Evolutionary conservation across 768 basidiomycete species (phyloP).

Genomic region (Mycena galericulata): DNA sequence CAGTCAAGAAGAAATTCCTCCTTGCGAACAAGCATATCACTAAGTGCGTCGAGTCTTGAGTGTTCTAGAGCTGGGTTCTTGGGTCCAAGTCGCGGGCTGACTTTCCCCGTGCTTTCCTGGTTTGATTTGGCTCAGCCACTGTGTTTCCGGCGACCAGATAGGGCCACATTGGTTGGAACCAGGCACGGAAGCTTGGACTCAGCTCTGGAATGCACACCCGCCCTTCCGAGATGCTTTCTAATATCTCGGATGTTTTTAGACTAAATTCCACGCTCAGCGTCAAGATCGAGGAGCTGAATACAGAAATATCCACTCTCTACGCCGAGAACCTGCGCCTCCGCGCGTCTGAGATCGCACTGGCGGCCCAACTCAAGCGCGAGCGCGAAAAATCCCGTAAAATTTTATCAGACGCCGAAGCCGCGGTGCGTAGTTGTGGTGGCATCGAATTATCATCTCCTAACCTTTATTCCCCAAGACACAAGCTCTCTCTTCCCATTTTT

Average conservation of each 20-base stretch:
- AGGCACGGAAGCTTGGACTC: not conserved
- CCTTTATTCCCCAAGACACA: constrained; percentile 55
- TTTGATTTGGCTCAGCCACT: constrained; percentile 14
- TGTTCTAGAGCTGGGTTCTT: constrained; percentile 13
- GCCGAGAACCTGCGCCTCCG: constrained; percentile 87
- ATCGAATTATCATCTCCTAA: constrained; percentile 30
- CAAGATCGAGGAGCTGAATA: constrained; percentile 86
- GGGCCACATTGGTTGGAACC: not conserved
- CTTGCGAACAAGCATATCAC: constrained; percentile 94
- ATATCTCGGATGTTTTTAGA: constrained; percentile 50
- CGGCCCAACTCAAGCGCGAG: constrained; percentile 83
- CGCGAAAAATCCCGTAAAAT: constrained; percentile 80
- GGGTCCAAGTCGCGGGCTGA: not conserved
- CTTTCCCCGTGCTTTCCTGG: not conserved
- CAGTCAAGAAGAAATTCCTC: constrained; percentile 94
- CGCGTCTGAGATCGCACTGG: constrained; percentile 82
- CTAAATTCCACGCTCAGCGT: constrained; percentile 89
- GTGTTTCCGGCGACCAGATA: not conserved
- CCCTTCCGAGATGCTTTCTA: not conserved
- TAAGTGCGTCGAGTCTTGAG: constrained; percentile 63
- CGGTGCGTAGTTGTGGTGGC: constrained; percentile 61
- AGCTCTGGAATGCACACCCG: not conserved
- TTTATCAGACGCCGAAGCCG: constrained; percentile 78
- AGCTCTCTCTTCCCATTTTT: constrained; percentile 74
- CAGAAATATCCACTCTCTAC: constrained; percentile 84